Base-by-base conservation (phyloP, 1,139 yeast genomes). In the Scheffersomyces titani region DNA sequence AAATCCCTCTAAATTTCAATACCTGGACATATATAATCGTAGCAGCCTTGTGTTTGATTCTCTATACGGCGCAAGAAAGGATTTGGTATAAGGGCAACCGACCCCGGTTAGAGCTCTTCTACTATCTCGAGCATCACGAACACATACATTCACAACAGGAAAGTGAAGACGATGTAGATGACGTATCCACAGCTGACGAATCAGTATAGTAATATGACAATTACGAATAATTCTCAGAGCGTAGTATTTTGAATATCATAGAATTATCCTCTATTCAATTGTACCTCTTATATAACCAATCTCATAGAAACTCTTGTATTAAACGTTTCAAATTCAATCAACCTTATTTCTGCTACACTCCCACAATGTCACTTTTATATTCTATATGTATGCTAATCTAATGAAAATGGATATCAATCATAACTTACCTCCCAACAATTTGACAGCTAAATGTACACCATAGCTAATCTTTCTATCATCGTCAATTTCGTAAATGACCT, bases 361-460 rank as follows among this genome's bases (percentile, higher is more conserved):
- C 16, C 6, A 30, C 3, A 30, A 30, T 11, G 40, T 11, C 40
- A 30, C 40, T 9, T 30, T 30, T 30, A 30, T 30, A 30, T 30
- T 30, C 40, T 30, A 30, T 30, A 30, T 30, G 16, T 30, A 30
- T 30, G 40, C 40, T 30, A 30, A 11, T 30, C 11, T 30, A 30
- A 30, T 30, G 40, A 30, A n/a, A 30, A 30, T 30, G 40, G 40
- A 36, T 46, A 21, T 46, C 21, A 11, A 55, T 65, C 75, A 90
- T 59, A 90, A 72, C 71, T 85, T 86, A 30, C 86, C 88, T 2
- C 94, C 92, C 53, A 90, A 66, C 48, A 87, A 62, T 60, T 82
- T 83, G 47, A 93, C 81, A 21, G 90, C 93, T 60, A 88, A 63
- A 63, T 84, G 83, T 50, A 89, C 91, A 24, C 86, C 85, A 51